Evolutionary conservation across 2,329 filamentous ascomycete species (phyloP), one percentile per base, ranked within the genome.

Genomic region (Pseudogymnoascus sp.): DNA sequence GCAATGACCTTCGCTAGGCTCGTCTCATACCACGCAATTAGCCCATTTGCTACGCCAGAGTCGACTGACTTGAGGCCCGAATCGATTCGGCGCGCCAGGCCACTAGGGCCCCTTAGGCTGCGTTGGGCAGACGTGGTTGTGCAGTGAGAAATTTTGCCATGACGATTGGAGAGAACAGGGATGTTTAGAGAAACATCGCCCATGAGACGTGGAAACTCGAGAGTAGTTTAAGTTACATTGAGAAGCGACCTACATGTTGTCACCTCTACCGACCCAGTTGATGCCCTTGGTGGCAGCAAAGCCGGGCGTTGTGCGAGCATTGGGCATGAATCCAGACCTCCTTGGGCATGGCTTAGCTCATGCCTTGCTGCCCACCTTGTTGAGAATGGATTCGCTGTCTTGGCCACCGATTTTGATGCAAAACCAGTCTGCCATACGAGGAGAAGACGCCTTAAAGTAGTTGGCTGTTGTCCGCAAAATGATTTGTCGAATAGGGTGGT

Each of bases 401-500:
- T 56, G 50, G 50, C 50, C 28, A 35, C 50, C 14, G 28, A 21
- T 56, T 21, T 56, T 35, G 50, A 56, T 56, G 50, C 5, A 56
- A 35, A 56, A 14, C 2, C n/a, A 21, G 47, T 56, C 28, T 18
- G n/a, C 25, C 47, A 56, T 56, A 31, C 47, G 47, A 47, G 21
- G 5, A 56, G 50, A 35, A 56, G 28, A 33, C 50, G 50, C 28
- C 50, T 56, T 56, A 56, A 56, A 56, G 50, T 56, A 56, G 28
- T 21, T 21, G 50, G 50, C 50, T 56, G 16, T 21, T 61, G 14
- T 61, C 38, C 25, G 28, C 35, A 61, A 44, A 21, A 44, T 3
- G 6, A 23, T 61, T 77, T 77, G 75, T 65, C 78, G 75, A 68
- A 79, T 76, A 11, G 77, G 77, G 38, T 79, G 74, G 66, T 78